phyloP scores from a whole-genome alignment of 305 asterid species.

The Fraxinus sp. region DNA sequence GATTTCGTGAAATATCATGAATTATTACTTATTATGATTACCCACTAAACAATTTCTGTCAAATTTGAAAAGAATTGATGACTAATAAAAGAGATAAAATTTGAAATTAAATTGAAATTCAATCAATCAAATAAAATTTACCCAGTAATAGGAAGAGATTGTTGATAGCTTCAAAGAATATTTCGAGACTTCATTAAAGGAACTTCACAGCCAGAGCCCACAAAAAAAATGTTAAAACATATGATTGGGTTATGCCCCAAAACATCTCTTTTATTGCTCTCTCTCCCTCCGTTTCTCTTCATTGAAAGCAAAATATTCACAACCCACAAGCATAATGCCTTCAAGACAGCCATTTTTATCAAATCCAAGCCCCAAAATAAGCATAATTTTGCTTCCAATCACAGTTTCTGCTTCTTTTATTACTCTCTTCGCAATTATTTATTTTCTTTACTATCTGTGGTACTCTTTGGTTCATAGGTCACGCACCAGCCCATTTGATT shows the following conservation, averaged over 20 bases:
- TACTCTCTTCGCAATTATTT: constrained; percentile 61
- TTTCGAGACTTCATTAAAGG: background rate
- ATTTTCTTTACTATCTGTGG: constrained; percentile 69
- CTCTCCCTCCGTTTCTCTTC: constrained; percentile 33
- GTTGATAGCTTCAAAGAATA: background rate
- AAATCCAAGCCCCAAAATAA: constrained; percentile 44
- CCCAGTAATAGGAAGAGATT: background rate
- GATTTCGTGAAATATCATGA: background rate
- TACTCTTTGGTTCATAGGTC: constrained; percentile 63
- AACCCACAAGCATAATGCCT: constrained; percentile 43
- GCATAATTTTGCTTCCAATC: constrained; percentile 45
- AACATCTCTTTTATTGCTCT: constrained; percentile 22
- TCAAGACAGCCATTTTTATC: constrained; percentile 58
- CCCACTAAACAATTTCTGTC: background rate
- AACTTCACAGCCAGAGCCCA: background rate
- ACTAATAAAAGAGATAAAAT: background rate
- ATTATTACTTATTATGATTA: background rate
- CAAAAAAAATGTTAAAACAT: background rate
- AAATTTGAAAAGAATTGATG: background rate
- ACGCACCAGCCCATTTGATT: constrained; percentile 80
- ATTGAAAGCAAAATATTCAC: constrained; percentile 46
- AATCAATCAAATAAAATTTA: background rate
- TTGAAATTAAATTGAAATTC: background rate
- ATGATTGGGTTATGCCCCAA: background rate
- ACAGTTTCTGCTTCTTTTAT: constrained; percentile 52